These are phyloP conservation scores for Chrysochromulina tobinii DNA, from an alignment of 78 protist species.

Conservation along the genomic window DNA sequence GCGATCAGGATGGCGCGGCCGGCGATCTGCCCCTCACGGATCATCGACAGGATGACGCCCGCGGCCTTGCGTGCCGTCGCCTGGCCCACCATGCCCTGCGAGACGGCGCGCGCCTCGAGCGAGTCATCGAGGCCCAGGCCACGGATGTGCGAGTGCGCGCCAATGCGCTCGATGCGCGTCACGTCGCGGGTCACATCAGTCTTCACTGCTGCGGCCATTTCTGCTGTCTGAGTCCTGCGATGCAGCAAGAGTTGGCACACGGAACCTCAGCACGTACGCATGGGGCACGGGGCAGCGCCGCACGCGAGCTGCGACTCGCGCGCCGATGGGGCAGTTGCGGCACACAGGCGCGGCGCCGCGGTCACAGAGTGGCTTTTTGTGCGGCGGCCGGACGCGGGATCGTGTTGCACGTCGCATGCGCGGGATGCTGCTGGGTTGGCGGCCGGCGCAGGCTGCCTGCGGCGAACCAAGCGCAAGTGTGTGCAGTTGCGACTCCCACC, in stretches of 20 bases:
- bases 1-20: slow-evolving; percentile 97
- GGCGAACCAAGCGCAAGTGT: too few species aligned
- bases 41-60: slow-evolving; percentile 91
- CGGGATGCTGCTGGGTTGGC: too few species aligned
- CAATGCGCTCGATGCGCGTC: slow-evolving; percentile 71
- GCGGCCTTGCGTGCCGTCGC: slow-evolving; percentile 89
- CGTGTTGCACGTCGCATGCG: too few species aligned
- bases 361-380: too few species aligned
- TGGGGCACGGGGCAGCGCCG: too few species aligned
- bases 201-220: background rate
- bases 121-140: slow-evolving; percentile 96
- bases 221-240: background rate
- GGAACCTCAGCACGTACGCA: too few species aligned
- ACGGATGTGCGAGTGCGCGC: slow-evolving; percentile 98
- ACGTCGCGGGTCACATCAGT: slow-evolving; percentile 58
- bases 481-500: too few species aligned
- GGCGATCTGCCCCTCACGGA: slow-evolving; percentile 93
- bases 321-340: too few species aligned
- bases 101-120: slow-evolving; percentile 76
- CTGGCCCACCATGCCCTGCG: slow-evolving; percentile 98
- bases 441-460: too few species aligned
- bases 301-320: too few species aligned
- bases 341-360: too few species aligned
- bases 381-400: too few species aligned
- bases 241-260: background rate